A percentile compares a stretch with the other conserved stretches of the same genome.
phyloP scores from a whole-genome alignment of 768 basidiomycete species.

The Trametes maxima region DNA sequence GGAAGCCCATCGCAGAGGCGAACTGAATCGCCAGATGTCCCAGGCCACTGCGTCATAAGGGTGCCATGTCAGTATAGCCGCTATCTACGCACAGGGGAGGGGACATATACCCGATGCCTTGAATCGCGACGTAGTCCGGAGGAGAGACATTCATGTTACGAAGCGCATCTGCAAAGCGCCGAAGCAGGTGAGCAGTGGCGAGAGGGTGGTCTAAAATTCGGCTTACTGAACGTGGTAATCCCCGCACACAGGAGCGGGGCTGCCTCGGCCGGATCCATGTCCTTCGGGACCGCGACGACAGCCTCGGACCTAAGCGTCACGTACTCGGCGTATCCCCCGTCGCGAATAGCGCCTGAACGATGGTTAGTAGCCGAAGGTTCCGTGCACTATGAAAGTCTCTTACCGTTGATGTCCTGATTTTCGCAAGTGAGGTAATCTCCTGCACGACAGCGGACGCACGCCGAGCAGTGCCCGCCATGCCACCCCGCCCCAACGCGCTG shows the following conservation, averaged over 20 bases:
- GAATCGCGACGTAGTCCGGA: constrained; percentile 42
- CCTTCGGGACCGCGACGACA: constrained; percentile 29
- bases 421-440: constrained; percentile 33
- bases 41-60: constrained; percentile 21
- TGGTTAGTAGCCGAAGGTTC: background rate
- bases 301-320: constrained; percentile 32
- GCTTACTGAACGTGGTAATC: constrained; percentile 49
- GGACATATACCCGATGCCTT: constrained; percentile 36
- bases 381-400: background rate
- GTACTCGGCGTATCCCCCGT: constrained; percentile 36
- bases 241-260: constrained; percentile 39
- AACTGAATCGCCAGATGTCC: constrained; percentile 41
- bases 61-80: background rate
- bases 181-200: too few relatives aligned
- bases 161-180: constrained; percentile 22
- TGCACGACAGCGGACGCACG: constrained; percentile 30
- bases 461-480: constrained; percentile 32
- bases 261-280: constrained; percentile 31
- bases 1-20: constrained; percentile 39
- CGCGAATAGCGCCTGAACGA: constrained; percentile 25
- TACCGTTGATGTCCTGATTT: constrained; percentile 29
- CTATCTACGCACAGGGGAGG: background rate
- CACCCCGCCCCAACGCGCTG: constrained; percentile 35
- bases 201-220: too few relatives aligned
- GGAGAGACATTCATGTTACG: constrained; percentile 34